Conservation (phyloP, 2,329 filamentous ascomycete genomes). For the Penicillium sp. region DNA sequence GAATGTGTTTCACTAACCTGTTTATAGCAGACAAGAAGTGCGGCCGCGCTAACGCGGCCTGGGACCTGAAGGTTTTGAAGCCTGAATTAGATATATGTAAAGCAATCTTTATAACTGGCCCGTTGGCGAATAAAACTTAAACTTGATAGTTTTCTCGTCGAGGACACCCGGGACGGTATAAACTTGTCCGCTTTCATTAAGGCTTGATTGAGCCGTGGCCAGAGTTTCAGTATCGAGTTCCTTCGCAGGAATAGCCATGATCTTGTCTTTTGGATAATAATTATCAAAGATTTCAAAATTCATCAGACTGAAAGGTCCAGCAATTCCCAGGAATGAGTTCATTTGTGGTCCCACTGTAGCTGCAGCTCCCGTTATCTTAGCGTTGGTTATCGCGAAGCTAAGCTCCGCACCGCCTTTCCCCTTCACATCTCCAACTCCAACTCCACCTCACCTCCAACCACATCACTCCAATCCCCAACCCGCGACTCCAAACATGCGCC, state of each 20-base stretch:
- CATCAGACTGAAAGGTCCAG: background rate
- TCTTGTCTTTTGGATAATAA: background rate
- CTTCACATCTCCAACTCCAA: conserved; percentile 1
- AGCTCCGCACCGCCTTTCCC: conserved; percentile 10
- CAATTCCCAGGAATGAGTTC: no score
- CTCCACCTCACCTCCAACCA: conserved; percentile 2
- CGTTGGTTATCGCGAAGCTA: conserved; percentile 20
- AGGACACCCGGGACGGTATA: background rate
- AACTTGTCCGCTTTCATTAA: background rate
- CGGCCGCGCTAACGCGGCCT: no score
- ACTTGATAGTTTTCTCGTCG: background rate
- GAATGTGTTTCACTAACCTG: background rate
- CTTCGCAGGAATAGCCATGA: background rate
- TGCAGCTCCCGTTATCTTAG: conserved; percentile 20
- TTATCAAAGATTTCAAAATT: background rate
- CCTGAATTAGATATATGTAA: no score
- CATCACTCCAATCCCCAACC: background rate
- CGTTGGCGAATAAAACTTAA: no score
- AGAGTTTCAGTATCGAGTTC: background rate
- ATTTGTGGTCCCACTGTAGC: background rate
- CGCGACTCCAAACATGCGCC: conserved; percentile 27
- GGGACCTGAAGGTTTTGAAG: no score
- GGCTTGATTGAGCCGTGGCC: background rate
- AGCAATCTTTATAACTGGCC: no score
- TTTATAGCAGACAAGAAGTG: background rate